Evolutionary conservation across 441 rosid species (phyloP).

Genomic region (Syzygium malaccense): DNA sequence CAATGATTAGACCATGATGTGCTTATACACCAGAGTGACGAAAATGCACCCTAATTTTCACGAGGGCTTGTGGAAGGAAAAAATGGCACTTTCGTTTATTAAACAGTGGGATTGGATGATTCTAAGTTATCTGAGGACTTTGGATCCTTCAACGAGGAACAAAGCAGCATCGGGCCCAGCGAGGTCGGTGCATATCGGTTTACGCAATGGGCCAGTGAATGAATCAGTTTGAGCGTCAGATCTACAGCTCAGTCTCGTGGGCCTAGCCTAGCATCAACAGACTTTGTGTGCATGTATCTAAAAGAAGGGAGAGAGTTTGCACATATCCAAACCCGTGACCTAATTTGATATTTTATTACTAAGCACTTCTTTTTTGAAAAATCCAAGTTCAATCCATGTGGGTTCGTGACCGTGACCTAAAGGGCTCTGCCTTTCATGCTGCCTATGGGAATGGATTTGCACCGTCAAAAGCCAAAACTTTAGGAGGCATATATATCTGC

Average conservation of each 20-base stretch:
- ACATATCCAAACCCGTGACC: too few relatives aligned
- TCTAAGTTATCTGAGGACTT: too few relatives aligned
- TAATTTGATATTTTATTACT: background rate
- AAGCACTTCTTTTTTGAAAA: background rate
- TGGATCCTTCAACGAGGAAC: background rate
- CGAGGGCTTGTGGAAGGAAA: too few relatives aligned
- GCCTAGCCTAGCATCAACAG: background rate
- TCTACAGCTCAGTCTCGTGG: background rate
- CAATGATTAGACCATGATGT: too few relatives aligned
- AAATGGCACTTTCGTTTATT: too few relatives aligned
- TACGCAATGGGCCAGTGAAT: background rate
- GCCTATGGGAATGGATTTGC: slow-evolving; percentile 4
- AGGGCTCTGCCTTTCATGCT: slow-evolving; percentile 21
- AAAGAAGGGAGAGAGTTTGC: too few relatives aligned
- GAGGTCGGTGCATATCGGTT: background rate
- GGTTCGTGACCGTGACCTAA: background rate
- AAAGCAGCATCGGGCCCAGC: background rate
- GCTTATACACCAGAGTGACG: too few relatives aligned
- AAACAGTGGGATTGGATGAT: background rate
- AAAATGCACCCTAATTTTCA: too few relatives aligned
- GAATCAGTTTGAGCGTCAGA: background rate
- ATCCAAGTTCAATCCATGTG: background rate
- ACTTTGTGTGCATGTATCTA: too few relatives aligned
- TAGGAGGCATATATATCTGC: slow-evolving; percentile 1
- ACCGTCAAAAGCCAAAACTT: slow-evolving; percentile 30